Evolutionary conservation across 805 yeast species (phyloP).

Genomic region (Wickerhamomyces queroliae): DNA sequence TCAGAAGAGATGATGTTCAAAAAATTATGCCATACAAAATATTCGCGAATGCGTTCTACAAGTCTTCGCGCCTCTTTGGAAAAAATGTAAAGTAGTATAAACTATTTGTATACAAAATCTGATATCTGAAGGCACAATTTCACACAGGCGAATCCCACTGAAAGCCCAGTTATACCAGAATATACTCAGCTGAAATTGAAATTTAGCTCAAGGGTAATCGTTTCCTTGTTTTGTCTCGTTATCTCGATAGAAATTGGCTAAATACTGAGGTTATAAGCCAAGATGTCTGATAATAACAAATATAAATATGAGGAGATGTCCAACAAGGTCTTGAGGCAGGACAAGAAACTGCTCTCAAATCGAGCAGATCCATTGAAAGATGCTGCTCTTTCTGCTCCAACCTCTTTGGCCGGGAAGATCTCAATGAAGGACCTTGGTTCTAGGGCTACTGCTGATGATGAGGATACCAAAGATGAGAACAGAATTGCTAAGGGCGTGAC

Average conservation of each 20-base stretch:
- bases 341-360: slow-evolving; percentile 42
- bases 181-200: background rate
- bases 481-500: slow-evolving; percentile 13
- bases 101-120: too few relatives aligned
- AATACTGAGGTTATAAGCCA: background rate
- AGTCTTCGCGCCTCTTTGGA: background rate
- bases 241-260: background rate
- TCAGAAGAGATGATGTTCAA: too few relatives aligned
- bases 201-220: background rate
- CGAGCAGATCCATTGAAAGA: slow-evolving; percentile 33
- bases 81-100: too few relatives aligned
- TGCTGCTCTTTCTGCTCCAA: slow-evolving; percentile 58
- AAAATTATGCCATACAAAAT: too few relatives aligned
- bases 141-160: too few relatives aligned
- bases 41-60: too few relatives aligned
- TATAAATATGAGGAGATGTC: slow-evolving; percentile 73
- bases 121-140: too few relatives aligned
- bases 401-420: slow-evolving; percentile 67
- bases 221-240: too few relatives aligned
- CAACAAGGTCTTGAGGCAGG: slow-evolving; percentile 62
- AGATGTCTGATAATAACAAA: slow-evolving; percentile 17
- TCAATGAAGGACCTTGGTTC: slow-evolving; percentile 67
- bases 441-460: slow-evolving; percentile 9
- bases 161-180: too few relatives aligned
- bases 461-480: slow-evolving; percentile 12